These are phyloP conservation scores for Penicillium palitans DNA, from an alignment of 2,329 filamentous ascomycete genomes.

Conservation along the genomic window DNA sequence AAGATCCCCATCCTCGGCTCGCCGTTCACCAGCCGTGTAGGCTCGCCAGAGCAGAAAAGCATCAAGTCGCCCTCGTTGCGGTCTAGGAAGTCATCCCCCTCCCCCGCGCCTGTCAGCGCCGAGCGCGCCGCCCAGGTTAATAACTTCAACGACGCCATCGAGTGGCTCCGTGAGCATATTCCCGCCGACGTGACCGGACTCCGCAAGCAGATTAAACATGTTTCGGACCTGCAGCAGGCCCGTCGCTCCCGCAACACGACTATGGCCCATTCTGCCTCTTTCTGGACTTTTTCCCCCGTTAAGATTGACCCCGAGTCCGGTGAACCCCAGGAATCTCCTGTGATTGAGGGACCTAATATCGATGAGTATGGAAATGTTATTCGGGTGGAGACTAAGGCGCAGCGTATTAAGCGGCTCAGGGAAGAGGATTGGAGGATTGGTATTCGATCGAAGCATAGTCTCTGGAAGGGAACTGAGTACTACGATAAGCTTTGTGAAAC, in stretches of 20 bases:
- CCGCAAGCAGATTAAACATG: constrained; percentile 27
- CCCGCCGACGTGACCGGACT: constrained; percentile 30
- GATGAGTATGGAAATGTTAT: constrained; percentile 21
- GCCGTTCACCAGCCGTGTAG: neutral
- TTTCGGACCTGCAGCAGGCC: constrained; percentile 27
- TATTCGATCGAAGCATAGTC: constrained; percentile 30
- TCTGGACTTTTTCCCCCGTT: constrained; percentile 42
- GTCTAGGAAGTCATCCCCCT: neutral
- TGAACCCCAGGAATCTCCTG: neutral
- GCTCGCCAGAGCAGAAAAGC: too few relatives aligned
- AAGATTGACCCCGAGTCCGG: constrained; percentile 15
- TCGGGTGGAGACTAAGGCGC: constrained; percentile 35
- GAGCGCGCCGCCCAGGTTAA: constrained; percentile 12
- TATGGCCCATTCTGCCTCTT: constrained; percentile 37
- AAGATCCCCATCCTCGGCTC: neutral
- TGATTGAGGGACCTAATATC: constrained; percentile 3
- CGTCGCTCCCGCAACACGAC: constrained; percentile 24
- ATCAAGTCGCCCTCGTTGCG: neutral
- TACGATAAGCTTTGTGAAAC: constrained; percentile 40
- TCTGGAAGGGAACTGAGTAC: constrained; percentile 41
- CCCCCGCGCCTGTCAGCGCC: constrained; percentile 1
- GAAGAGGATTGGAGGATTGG: constrained; percentile 42
- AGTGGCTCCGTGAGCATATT: constrained; percentile 30
- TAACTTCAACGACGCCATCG: constrained; percentile 28
- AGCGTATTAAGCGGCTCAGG: constrained; percentile 38